Conservation (phyloP, 2,329 filamentous ascomycete species). For the Cladosporium sp. region DNA sequence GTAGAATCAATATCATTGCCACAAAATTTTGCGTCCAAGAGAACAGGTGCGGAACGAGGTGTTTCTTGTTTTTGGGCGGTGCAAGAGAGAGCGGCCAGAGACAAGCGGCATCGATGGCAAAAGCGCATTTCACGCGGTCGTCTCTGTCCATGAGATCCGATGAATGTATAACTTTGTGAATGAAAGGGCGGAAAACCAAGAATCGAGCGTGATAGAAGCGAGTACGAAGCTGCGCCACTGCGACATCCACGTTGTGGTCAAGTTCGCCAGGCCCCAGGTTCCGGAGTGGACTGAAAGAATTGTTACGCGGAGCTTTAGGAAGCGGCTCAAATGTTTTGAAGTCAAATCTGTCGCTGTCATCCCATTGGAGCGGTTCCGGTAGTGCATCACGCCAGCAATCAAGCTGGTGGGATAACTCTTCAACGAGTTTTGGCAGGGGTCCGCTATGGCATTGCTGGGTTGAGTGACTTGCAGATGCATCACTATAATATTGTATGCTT, state of each 20-base stretch:
- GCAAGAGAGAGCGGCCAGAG: constrained; percentile 27
- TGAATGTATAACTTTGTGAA: constrained; percentile 55
- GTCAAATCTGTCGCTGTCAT: constrained; percentile 46
- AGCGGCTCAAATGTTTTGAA: constrained; percentile 41
- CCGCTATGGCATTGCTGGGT: constrained; percentile 37
- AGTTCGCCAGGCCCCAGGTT: constrained; percentile 27
- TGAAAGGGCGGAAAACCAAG: constrained; percentile 51
- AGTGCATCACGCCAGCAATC: constrained; percentile 54
- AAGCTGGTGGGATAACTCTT: constrained; percentile 48
- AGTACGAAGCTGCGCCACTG: constrained; percentile 51
- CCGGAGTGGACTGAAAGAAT: constrained; percentile 12
- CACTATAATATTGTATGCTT: constrained; percentile 48
- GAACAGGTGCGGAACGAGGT: background rate
- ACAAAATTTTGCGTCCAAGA: background rate
- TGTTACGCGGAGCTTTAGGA: constrained; percentile 37
- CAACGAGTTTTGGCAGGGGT: constrained; percentile 39
- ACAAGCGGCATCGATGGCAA: constrained; percentile 49
- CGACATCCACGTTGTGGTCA: constrained; percentile 50
- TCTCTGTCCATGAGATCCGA: constrained; percentile 40
- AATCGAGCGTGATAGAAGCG: constrained; percentile 55
- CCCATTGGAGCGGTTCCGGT: constrained; percentile 51
- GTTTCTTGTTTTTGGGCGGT: background rate
- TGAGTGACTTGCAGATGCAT: constrained; percentile 51
- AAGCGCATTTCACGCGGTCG: constrained; percentile 42
- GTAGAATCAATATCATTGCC: constrained; percentile 50